Percentiles rank a stretch among this genome's conserved stretches.
Conservation (phyloP, 345 rosid species). For the Carallia pectinifolia region DNA sequence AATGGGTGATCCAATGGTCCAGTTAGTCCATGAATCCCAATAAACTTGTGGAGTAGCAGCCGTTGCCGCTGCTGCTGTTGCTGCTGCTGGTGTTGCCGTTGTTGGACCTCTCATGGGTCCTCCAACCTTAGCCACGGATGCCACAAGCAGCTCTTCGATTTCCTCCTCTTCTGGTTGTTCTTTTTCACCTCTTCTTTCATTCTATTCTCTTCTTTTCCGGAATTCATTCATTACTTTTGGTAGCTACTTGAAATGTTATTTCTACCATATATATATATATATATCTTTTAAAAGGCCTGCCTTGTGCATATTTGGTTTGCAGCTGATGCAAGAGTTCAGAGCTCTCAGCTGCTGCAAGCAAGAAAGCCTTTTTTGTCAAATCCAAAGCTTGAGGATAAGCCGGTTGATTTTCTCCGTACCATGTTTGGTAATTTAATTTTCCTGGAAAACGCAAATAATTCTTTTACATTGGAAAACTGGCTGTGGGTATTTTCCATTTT, state of each 20-base stretch:
- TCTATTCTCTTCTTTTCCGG: not conserved
- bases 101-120: conserved; percentile 29
- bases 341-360: conserved; percentile 40
- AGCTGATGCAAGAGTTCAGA: conserved; percentile 34
- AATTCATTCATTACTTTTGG: not conserved
- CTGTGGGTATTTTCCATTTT: not conserved
- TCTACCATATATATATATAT: not conserved
- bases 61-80: too few relatives aligned
- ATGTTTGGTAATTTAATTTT: conserved; percentile 45
- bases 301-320: conserved; percentile 37
- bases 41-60: too few relatives aligned
- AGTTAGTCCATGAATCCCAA: too few relatives aligned
- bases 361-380: conserved; percentile 64
- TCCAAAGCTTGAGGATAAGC: conserved; percentile 50
- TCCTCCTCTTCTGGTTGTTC: conserved; percentile 21
- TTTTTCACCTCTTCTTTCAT: not conserved
- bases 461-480: not conserved
- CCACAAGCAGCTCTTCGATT: conserved; percentile 23
- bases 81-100: too few relatives aligned
- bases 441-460: not conserved
- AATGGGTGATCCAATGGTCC: too few relatives aligned
- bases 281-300: not conserved
- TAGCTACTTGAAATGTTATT: not conserved
- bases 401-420: conserved; percentile 68
- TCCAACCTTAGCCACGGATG: conserved; percentile 30